Evolutionary conservation across 225 moss, liverwort and hornwort genomes (phyloP), one percentile per base, ranked within the genome.

Genomic region (Takakia lepidozioides): DNA sequence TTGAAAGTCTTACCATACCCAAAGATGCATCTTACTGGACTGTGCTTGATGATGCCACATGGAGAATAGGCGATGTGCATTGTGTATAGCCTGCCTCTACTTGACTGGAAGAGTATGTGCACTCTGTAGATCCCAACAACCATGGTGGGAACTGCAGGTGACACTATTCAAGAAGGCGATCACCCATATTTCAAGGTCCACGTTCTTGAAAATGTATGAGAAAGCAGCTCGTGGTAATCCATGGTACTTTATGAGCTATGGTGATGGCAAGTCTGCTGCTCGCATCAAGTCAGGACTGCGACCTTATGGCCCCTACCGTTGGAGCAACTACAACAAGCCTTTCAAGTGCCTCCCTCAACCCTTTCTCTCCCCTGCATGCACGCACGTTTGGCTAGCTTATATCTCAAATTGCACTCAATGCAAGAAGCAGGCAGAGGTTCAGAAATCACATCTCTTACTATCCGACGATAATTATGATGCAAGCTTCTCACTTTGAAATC

Each of bases 141-240:
- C 7, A 32, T 11, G 7, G 32, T 32, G 32, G 18, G 43, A 29
- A 25, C 32, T 25, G 40, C 42, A 60, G 59, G 59, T 59, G 17
- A 52, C 70, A 0, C 48, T 70, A 23, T 70, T 70, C 46, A 70
- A 63, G 22, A 52, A 58, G 13, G 39, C 57, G 10, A 44, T 43
- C 6, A 25, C 11, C 7, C 53, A 54, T 29, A 18, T 57, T 3
- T 15, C 58, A 28, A 40, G 25, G 46, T 41, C 21, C 24, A 38
- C 20, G 29, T 10, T 19, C 2, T 21, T 27, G 10, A 24, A 48
- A 8, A 32, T 48, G 7, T 43, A 22, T 19, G 1, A 1, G 8
- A 8, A 37, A 4, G n/a, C 58, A 27, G 40, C 27, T 4, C 27
- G 56, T 10, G 48, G 39, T 14, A 59, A 63, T 18, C 52, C 63